A percentile compares a stretch with the other conserved stretches of the same genome.
These are phyloP conservation scores for Tympanopsis confertula DNA, from an alignment of 2,329 filamentous ascomycete species.

Conservation along the genomic window DNA sequence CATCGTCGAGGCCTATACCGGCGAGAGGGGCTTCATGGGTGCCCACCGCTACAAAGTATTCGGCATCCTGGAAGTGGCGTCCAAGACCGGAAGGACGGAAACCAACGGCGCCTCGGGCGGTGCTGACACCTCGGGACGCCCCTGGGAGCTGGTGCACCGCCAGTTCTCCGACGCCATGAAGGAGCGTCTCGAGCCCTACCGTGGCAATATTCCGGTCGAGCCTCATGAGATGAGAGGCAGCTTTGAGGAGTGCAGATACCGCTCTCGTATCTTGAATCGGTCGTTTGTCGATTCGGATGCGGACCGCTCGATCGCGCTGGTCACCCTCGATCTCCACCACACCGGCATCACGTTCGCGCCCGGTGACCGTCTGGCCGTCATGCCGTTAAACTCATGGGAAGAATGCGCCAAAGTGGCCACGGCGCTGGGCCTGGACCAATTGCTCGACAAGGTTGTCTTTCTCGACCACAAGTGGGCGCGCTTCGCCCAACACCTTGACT, in stretches of 20 bases:
- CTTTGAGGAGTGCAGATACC: slow-evolving; percentile 41
- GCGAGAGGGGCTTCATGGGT: slow-evolving; percentile 43
- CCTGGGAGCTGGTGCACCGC: slow-evolving; percentile 37
- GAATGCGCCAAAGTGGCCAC: slow-evolving; percentile 41
- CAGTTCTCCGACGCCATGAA: slow-evolving; percentile 42
- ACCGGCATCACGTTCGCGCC: slow-evolving; percentile 40
- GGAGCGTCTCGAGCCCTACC: slow-evolving; percentile 35
- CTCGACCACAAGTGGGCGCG: slow-evolving; percentile 30
- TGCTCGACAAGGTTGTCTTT: slow-evolving; percentile 27
- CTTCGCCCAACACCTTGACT: slow-evolving; percentile 31
- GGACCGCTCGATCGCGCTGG: slow-evolving; percentile 30
- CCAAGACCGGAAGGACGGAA: slow-evolving; percentile 37
- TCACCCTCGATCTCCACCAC: slow-evolving; percentile 37
- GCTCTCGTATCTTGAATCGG: slow-evolving; percentile 28
- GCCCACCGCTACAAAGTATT: slow-evolving; percentile 45
- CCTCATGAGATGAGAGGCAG: slow-evolving; percentile 41
- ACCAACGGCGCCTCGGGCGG: slow-evolving; percentile 38
- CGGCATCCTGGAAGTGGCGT: slow-evolving; percentile 39
- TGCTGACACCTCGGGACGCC: slow-evolving; percentile 23
- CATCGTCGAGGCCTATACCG: slow-evolving; percentile 41
- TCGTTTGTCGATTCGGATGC: slow-evolving; percentile 32
- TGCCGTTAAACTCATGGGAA: slow-evolving; percentile 41
- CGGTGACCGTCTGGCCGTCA: slow-evolving; percentile 38
- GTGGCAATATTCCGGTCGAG: slow-evolving; percentile 31
- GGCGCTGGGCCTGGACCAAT: slow-evolving; percentile 33